Percentiles rank a stretch among this genome's conserved stretches.
Conservation (phyloP, 2,329 filamentous ascomycete genomes). For the Rhytidhysteron rufulum region DNA sequence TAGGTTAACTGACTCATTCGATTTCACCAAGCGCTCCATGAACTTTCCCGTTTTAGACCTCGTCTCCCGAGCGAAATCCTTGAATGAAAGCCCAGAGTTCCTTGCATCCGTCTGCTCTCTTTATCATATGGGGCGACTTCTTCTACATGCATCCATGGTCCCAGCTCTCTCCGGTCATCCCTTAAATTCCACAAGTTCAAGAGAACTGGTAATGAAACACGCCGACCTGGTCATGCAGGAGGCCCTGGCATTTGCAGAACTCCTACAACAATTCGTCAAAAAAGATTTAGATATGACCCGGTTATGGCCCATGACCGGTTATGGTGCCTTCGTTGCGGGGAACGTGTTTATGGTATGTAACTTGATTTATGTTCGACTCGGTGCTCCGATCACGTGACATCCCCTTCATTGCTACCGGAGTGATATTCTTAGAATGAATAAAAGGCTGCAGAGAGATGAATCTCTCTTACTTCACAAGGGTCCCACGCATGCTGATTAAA, state of each 20-base stretch:
- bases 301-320: constrained; percentile 1
- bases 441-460: too few species aligned
- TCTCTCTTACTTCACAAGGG: not conserved
- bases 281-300: constrained; percentile 4
- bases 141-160: constrained; percentile 3
- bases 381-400: not conserved
- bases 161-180: not conserved
- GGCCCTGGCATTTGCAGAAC: constrained; percentile 1
- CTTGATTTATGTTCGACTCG: not conserved
- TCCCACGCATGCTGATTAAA: not conserved
- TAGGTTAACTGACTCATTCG: not conserved
- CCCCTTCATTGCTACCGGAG: too few species aligned
- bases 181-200: not conserved
- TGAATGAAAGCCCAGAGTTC: constrained; percentile 5
- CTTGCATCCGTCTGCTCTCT: constrained; percentile 4
- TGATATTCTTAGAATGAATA: too few species aligned
- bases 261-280: constrained; percentile 2
- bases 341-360: constrained; percentile 5
- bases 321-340: constrained; percentile 3
- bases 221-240: constrained; percentile 2
- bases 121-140: constrained; percentile 4
- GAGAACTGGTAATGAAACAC: constrained; percentile 1
- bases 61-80: constrained; percentile 1
- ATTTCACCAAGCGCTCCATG: constrained; percentile 2
- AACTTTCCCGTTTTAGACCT: constrained; percentile 2